Evolutionary conservation across 106 monocot genomes (phyloP).

Genomic region (Amphibolis antarctica): DNA sequence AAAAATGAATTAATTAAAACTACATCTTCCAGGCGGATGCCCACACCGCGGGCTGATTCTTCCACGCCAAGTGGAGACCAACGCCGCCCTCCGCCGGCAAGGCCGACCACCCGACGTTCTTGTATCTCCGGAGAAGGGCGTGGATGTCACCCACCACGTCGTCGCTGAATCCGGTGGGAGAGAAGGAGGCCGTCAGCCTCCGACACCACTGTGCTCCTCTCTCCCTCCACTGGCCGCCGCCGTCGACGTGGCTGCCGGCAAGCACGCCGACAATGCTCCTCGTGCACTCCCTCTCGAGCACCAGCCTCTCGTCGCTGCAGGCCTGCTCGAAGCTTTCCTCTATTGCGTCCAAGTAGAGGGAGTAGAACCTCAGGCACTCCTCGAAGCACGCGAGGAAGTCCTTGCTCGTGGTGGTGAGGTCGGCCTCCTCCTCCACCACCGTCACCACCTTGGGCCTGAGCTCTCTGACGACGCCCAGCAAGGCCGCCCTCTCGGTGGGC

Average conservation of each 20-base stretch:
- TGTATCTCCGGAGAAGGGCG: constrained; percentile 15
- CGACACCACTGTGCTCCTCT: constrained; percentile 31
- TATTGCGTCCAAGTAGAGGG: constrained; percentile 34
- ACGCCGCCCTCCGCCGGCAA: constrained; percentile 4
- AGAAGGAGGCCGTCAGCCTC: constrained; percentile 25
- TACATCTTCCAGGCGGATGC: constrained; percentile 60
- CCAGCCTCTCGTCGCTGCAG: constrained; percentile 50
- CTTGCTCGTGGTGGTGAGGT: constrained; percentile 13
- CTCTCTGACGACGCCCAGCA: constrained; percentile 12
- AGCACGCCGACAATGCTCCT: constrained; percentile 33
- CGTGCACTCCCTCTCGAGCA: constrained; percentile 38
- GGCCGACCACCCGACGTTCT: constrained; percentile 29
- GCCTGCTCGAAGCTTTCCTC: constrained; percentile 44
- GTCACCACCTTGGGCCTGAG: constrained; percentile 42
- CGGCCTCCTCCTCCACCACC: constrained; percentile 50
- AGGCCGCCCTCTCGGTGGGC: constrained; percentile 14
- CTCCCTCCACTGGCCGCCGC: constrained; percentile 35
- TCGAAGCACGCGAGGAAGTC: constrained; percentile 36
- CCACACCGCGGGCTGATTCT: constrained; percentile 52
- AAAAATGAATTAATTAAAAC: no score
- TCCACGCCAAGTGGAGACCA: constrained; percentile 55
- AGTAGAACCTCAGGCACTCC: constrained; percentile 43
- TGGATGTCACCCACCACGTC: constrained; percentile 36
- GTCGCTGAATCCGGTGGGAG: constrained; percentile 25
- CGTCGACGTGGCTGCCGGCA: constrained; percentile 16